Evolutionary conservation across 306 rosid species (phyloP).

Genomic region (Medicago truncatula): DNA sequence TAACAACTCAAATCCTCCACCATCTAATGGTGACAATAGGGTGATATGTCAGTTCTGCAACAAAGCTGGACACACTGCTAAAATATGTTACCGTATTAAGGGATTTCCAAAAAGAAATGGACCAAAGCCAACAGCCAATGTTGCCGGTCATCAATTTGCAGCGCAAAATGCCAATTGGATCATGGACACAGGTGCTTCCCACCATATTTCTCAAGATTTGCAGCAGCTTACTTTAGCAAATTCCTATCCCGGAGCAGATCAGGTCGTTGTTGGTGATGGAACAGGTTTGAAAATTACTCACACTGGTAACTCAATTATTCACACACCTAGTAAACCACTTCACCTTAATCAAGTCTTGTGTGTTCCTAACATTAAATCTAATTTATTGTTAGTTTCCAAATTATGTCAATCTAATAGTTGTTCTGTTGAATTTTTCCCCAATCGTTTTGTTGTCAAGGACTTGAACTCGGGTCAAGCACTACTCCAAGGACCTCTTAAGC

Average conservation of each 20-base stretch:
- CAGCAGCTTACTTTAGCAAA: not conserved
- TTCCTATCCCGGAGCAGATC: not conserved
- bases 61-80: not conserved
- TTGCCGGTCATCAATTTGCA: not conserved
- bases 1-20: not conserved
- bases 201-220: not conserved
- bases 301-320: not conserved
- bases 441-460: not conserved
- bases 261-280: not conserved
- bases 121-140: not conserved
- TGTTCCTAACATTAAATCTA: not conserved
- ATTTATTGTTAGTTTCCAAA: not conserved
- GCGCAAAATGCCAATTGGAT: not conserved
- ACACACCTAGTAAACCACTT: not conserved
- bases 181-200: not conserved
- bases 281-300: not conserved
- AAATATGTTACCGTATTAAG: not conserved
- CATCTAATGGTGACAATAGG: not conserved
- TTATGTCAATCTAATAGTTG: not conserved
- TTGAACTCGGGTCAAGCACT: not conserved
- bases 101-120: no score
- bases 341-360: not conserved
- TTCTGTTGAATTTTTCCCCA: not conserved
- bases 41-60: not conserved
- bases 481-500: not conserved